Base-by-base conservation (phyloP, 768 basidiomycete species). In the Pulveroboletus sp. region DNA sequence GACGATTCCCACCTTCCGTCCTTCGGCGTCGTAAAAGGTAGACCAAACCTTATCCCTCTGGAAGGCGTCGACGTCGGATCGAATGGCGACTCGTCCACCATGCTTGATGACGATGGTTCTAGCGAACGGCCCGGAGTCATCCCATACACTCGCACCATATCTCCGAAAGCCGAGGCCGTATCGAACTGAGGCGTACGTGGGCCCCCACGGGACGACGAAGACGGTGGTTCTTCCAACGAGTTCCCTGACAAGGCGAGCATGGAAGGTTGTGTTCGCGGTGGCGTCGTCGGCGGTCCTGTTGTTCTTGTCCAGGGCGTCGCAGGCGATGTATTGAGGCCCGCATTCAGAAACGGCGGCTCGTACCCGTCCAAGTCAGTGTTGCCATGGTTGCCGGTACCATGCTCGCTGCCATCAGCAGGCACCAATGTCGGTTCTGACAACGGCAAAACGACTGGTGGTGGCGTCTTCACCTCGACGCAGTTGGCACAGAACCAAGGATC, bases 11-110 rank as follows among this genome's bases (percentile, higher is more conserved):
- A 82, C 30, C 70, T 55, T 27, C 64, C 73, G 40, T 74, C 74
- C 63, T 83, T 86, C n/a, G 84, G 85, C 17, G 83, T 86, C 34
- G 76, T 68, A 58, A 84, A 84, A 3, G 81, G 69, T 14, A 67
- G 61, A 36, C 73, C 74, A 57, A 86, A 81, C 59, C 73, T 80
- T 57, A 88, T 81, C 5, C 87, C 86, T 37, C 88, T 73, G n/a
- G 88, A 89, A 4, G 88, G 88, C 9, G 88, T 89, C 17, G 86
- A 85, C 22, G 82, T 81, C 6, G 87, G 86, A 63, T 91, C 87
- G 59, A 89, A 91, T 1, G 82, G 78, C 6, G 75, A 71, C 35
- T 81, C 81, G 16, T 83, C 80, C 19, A 67, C 65, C 5, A 49
- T 30, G 41, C 55, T 66, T 16, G 51, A 47, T 31, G 50, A 40